A percentile compares a stretch with the other conserved stretches of the same genome.
These are phyloP conservation scores for Candida sanyaensis DNA, from an alignment of 1,139 yeast species.

Conservation along the genomic window DNA sequence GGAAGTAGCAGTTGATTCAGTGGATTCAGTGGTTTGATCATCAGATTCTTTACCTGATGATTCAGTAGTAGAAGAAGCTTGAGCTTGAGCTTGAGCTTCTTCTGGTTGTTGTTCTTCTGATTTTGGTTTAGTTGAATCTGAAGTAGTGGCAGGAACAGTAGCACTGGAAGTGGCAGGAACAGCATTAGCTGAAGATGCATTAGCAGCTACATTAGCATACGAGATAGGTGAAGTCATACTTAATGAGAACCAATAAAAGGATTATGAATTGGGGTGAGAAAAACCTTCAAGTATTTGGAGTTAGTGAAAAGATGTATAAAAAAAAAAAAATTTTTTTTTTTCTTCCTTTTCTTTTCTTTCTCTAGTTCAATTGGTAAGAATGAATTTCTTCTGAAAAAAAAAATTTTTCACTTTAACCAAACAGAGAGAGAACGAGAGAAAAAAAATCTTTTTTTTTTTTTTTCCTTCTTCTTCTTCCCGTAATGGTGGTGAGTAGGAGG, in stretches of 20 bases:
- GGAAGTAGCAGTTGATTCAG: not conserved
- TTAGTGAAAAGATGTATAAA: not conserved
- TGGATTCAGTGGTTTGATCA: not conserved
- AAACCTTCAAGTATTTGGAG: not conserved
- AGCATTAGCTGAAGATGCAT: conserved; percentile 16
- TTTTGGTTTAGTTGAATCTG: not conserved
- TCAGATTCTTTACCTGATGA: not conserved
- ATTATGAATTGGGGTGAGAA: not conserved
- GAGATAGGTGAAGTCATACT: conserved; percentile 16
- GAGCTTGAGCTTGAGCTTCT: not conserved
- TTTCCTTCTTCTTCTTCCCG: no score
- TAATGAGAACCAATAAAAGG: not conserved
- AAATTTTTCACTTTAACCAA: not conserved
- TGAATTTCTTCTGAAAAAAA: no score
- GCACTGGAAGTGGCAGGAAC: conserved; percentile 9
- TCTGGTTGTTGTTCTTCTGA: conserved; percentile 2
- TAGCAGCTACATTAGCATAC: conserved; percentile 47
- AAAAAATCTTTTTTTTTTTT: not conserved
- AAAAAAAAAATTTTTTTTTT: conserved; percentile 1
- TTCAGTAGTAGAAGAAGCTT: not conserved
- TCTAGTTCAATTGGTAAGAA: not conserved
- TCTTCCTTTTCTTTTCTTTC: not conserved
- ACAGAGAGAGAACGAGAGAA: not conserved
- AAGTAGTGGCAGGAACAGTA: conserved; percentile 5
- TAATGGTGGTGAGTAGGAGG: no score